These are phyloP conservation scores for Pythium oligandrum DNA, from an alignment of 352 stramenopile species.

Conservation along the genomic window DNA sequence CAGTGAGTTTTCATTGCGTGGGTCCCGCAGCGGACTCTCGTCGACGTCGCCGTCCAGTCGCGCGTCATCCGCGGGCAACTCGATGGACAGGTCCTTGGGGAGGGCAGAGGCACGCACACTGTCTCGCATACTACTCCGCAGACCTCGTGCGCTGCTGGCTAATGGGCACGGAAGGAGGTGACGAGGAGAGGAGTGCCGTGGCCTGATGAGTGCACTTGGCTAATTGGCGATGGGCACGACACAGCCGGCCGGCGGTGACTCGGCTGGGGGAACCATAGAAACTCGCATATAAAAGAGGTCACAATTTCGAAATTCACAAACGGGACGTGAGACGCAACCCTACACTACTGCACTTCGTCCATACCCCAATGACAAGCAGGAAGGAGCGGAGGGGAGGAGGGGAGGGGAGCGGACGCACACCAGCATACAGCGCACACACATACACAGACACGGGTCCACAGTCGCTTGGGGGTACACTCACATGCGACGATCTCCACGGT, in stretches of 20 bases:
- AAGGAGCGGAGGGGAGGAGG: conserved; percentile 2
- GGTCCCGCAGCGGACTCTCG: conserved; percentile 20
- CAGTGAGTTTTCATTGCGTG: conserved; percentile 28
- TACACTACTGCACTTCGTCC: conserved; percentile 13
- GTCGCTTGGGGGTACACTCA: no score
- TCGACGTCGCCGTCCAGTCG: conserved; percentile 17
- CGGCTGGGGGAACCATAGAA: conserved; percentile 10
- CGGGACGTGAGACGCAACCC: conserved; percentile 21
- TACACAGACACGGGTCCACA: no score
- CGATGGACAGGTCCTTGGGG: background rate
- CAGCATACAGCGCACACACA: no score
- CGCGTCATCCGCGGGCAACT: conserved; percentile 11
- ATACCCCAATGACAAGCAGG: conserved; percentile 1
- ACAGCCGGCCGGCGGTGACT: conserved; percentile 2
- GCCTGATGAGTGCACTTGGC: background rate
- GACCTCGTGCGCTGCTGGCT: background rate
- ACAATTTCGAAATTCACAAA: conserved; percentile 30
- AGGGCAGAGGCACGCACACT: no score
- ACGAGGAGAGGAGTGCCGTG: background rate
- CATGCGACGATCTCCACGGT: no score
- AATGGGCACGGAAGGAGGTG: background rate
- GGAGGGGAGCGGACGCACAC: background rate
- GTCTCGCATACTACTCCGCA: no score
- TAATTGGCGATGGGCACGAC: conserved; percentile 1
- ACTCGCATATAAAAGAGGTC: conserved; percentile 7